Conservation (phyloP, 169 alveolate genomes). For the Cryptosporidium viatorum region DNA sequence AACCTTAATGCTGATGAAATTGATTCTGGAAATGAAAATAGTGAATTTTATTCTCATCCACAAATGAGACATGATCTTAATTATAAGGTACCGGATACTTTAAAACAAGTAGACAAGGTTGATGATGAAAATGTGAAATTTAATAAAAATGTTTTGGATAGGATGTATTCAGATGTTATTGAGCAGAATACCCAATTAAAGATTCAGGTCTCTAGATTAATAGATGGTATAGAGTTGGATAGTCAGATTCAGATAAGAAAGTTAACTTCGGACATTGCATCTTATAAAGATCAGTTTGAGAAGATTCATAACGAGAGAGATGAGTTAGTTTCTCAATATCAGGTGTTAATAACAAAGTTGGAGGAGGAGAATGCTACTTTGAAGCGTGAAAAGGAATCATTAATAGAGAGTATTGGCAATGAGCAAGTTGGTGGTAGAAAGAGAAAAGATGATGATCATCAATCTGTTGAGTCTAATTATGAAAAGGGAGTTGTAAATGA, state of each 20-base stretch:
- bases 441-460: background rate
- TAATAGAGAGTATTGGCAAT: background rate
- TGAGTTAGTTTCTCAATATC: constrained; percentile 67
- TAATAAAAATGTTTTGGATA: background rate
- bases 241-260: constrained; percentile 63
- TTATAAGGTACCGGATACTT: background rate
- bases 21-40: background rate
- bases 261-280: constrained; percentile 33
- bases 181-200: constrained; percentile 70
- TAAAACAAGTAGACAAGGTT: background rate
- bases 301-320: constrained; percentile 47
- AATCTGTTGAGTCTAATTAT: background rate
- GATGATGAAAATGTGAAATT: background rate
- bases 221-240: constrained; percentile 62
- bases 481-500: background rate
- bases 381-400: background rate
- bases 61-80: background rate
- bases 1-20: background rate
- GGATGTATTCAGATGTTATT: constrained; percentile 11
- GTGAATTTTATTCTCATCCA: background rate
- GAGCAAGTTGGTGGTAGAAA: background rate
- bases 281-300: constrained; percentile 35
- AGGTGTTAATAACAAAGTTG: constrained; percentile 10
- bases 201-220: constrained; percentile 57
- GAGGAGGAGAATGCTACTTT: constrained; percentile 24